These are phyloP conservation scores for Hymenoscyphus repandus DNA, from an alignment of 2,329 filamentous ascomycete genomes.

Conservation along the genomic window DNA sequence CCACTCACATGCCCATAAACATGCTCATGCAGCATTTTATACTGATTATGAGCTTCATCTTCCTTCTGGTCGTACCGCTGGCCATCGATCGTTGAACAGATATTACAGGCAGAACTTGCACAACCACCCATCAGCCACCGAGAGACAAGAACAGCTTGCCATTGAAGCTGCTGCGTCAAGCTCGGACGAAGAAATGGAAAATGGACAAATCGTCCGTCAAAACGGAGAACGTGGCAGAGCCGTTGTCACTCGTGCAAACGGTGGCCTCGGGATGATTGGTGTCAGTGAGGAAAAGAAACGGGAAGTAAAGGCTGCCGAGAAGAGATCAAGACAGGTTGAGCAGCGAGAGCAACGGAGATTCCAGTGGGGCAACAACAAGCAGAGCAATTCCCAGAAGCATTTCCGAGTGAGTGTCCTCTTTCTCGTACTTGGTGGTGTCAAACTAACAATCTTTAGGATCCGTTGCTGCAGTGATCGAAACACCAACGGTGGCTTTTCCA, in stretches of 20 bases:
- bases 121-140: slow-evolving; percentile 73
- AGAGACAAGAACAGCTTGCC: slow-evolving; percentile 63
- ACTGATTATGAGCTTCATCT: slow-evolving; percentile 93
- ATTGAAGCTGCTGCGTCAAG: slow-evolving; percentile 49
- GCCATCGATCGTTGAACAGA: slow-evolving; percentile 78
- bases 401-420: slow-evolving; percentile 48
- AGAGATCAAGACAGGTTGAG: slow-evolving; percentile 61
- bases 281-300: slow-evolving; percentile 71
- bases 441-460: slow-evolving; percentile 29
- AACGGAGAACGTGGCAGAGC: slow-evolving; percentile 45
- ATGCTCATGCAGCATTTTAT: slow-evolving; percentile 70
- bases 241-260: slow-evolving; percentile 62
- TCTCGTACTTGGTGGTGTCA: neutral
- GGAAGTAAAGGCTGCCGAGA: slow-evolving; percentile 60
- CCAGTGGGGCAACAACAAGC: slow-evolving; percentile 66
- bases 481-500: slow-evolving; percentile 2
- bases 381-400: slow-evolving; percentile 62
- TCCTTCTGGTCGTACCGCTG: slow-evolving; percentile 81
- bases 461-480: slow-evolving; percentile 24
- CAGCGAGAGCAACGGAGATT: slow-evolving; percentile 57
- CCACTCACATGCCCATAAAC: slow-evolving; percentile 78
- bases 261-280: slow-evolving; percentile 71
- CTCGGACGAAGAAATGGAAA: slow-evolving; percentile 38
- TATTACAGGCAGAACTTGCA: slow-evolving; percentile 93
- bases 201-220: slow-evolving; percentile 33